Evolutionary conservation across 2,329 filamentous ascomycete genomes (phyloP).

Genomic region (Xylariaceae sp.): DNA sequence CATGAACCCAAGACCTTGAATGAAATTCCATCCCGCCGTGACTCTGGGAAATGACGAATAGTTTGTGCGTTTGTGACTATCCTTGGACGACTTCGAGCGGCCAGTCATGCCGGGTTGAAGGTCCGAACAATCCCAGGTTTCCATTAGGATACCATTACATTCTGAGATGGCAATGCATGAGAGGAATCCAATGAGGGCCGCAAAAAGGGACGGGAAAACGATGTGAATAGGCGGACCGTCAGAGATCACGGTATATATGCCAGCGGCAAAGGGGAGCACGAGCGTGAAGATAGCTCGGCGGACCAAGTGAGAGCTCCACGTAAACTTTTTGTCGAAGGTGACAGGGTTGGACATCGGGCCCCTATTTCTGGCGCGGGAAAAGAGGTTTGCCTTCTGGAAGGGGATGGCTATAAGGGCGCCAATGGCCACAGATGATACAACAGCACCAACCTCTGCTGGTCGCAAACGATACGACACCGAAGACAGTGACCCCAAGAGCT

Average conservation of each 20-base stretch:
- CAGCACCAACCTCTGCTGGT: slow-evolving; percentile 61
- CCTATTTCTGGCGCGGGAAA: slow-evolving; percentile 58
- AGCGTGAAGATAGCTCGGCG: slow-evolving; percentile 64
- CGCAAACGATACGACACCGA: slow-evolving; percentile 62
- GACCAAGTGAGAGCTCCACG: slow-evolving; percentile 67
- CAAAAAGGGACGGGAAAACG: slow-evolving; percentile 61
- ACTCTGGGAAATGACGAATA: slow-evolving; percentile 74
- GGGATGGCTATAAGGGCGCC: slow-evolving; percentile 67
- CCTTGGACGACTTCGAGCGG: slow-evolving; percentile 41
- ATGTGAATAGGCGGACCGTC: slow-evolving; percentile 56
- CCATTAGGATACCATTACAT: slow-evolving; percentile 73
- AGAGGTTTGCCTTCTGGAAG: slow-evolving; percentile 64
- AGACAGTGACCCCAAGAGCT: slow-evolving; percentile 63
- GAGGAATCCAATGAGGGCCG: slow-evolving; percentile 62
- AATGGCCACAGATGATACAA: slow-evolving; percentile 60
- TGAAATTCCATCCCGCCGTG: slow-evolving; percentile 63
- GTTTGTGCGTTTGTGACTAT: slow-evolving; percentile 51
- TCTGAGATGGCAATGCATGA: slow-evolving; percentile 70
- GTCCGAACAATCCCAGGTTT: slow-evolving; percentile 76
- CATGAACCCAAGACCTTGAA: slow-evolving; percentile 65
- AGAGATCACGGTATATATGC: slow-evolving; percentile 63
- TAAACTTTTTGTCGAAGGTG: slow-evolving; percentile 58
- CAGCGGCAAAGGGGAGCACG: slow-evolving; percentile 59
- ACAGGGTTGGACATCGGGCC: slow-evolving; percentile 59
- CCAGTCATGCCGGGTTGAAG: slow-evolving; percentile 66